Percentiles rank a stretch among this genome's conserved stretches.
phyloP scores from a whole-genome alignment of 495 filamentous ascomycete genomes.

The Delitschia confertaspora region DNA sequence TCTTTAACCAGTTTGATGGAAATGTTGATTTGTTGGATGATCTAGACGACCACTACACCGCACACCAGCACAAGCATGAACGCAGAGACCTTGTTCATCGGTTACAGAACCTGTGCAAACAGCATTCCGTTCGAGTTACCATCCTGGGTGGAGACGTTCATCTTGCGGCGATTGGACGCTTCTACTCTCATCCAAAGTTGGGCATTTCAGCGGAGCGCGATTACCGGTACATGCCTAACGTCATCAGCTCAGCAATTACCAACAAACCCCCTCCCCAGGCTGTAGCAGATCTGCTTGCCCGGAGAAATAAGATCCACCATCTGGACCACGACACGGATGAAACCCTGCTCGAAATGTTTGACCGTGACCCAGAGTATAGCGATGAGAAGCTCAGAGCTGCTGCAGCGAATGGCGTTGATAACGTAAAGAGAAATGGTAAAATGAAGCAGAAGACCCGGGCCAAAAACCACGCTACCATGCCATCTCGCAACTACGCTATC shows the following conservation, averaged over 20 bases:
- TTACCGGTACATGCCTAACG: slow-evolving; percentile 64
- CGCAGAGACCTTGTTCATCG: slow-evolving; percentile 63
- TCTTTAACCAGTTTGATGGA: slow-evolving; percentile 93
- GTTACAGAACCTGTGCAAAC: slow-evolving; percentile 61
- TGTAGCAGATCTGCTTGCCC: slow-evolving; percentile 79
- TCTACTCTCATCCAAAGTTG: slow-evolving; percentile 60
- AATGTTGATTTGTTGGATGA: slow-evolving; percentile 85
- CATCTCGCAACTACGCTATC: slow-evolving; percentile 76
- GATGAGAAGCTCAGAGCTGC: slow-evolving; percentile 20
- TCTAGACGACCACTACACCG: slow-evolving; percentile 91
- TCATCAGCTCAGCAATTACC: slow-evolving; percentile 73
- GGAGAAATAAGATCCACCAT: slow-evolving; percentile 86
- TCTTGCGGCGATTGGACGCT: slow-evolving; percentile 63
- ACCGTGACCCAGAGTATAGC: slow-evolving; percentile 65
- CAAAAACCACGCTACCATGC: slow-evolving; percentile 82
- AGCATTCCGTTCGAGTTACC: slow-evolving; percentile 67
- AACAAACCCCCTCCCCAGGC: slow-evolving; percentile 87
- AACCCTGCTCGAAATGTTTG: slow-evolving; percentile 77
- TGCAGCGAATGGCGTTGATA: not conserved
- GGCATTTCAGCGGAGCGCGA: slow-evolving; percentile 53
- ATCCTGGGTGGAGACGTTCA: slow-evolving; percentile 80
- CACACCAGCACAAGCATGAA: slow-evolving; percentile 83
- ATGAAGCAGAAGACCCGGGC: slow-evolving; percentile 49
- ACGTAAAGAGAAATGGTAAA: not conserved
- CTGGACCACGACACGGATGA: slow-evolving; percentile 79